These are phyloP conservation scores for Candida glucosophila DNA, from an alignment of 1,139 yeast genomes.

Conservation along the genomic window DNA sequence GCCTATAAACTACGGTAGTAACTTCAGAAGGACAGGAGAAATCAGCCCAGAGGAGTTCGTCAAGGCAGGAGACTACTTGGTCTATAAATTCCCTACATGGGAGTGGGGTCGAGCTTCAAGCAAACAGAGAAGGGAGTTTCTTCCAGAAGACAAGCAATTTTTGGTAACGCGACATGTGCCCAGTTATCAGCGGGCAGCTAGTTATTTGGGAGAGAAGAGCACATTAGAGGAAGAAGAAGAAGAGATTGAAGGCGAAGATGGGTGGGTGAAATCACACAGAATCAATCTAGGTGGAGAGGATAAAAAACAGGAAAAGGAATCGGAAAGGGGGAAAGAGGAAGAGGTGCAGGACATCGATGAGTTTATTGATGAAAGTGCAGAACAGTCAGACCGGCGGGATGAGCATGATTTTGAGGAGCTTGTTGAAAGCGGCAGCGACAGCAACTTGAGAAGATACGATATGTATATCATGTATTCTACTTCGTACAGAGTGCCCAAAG, in stretches of 20 bases:
- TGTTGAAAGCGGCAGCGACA: conserved; percentile 15
- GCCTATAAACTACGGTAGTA: conserved; percentile 77
- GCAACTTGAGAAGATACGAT: conserved; percentile 64
- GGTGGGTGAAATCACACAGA: conserved; percentile 41
- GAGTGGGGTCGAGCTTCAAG: conserved; percentile 75
- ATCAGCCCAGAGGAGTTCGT: conserved; percentile 92
- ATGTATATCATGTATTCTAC: conserved; percentile 88
- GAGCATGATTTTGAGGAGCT: conserved; percentile 29
- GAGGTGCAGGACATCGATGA: conserved; percentile 28
- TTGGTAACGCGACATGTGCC: conserved; percentile 87
- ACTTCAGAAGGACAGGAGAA: conserved; percentile 79
- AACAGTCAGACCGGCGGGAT: conserved; percentile 22
- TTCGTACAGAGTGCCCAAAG: conserved; percentile 90
- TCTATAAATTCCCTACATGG: conserved; percentile 94
- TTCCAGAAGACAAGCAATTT: conserved; percentile 82
- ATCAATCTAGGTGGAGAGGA: conserved; percentile 7
- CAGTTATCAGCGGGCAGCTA: conserved; percentile 64
- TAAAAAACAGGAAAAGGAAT: conserved; percentile 3
- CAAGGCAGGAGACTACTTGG: conserved; percentile 85
- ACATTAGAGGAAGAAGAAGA: conserved; percentile 28
- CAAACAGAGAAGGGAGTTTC: conserved; percentile 53
- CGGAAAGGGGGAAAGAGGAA: conserved; percentile 7
- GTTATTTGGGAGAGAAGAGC: conserved; percentile 36
- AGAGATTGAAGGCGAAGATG: conserved; percentile 42
- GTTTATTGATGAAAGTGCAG: conserved; percentile 30